These are phyloP conservation scores for Sporisorium graminicola DNA, from an alignment of 1,284 basidiomycete genomes.

Conservation along the genomic window DNA sequence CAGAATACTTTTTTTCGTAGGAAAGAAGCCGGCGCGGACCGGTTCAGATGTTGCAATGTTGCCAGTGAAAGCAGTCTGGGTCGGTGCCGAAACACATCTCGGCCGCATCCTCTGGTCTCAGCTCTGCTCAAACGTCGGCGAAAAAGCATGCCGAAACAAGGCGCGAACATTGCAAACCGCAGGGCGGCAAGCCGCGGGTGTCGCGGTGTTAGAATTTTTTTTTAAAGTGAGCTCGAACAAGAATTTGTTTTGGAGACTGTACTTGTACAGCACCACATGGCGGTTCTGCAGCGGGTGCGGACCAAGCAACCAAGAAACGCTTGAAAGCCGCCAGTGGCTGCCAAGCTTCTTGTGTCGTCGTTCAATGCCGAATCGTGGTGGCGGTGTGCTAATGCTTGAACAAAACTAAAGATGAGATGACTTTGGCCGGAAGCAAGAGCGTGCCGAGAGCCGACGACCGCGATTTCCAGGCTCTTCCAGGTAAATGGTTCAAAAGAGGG, in stretches of 20 bases:
- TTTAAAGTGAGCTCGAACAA: background rate
- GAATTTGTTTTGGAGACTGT: no score
- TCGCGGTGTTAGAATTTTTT: background rate
- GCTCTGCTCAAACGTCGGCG: background rate
- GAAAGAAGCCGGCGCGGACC: no score
- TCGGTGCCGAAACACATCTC: background rate
- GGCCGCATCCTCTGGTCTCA: background rate
- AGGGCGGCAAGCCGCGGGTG: background rate
- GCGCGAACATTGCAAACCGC: background rate
- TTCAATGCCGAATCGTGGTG: no score
- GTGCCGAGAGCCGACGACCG: background rate
- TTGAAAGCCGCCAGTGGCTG: background rate
- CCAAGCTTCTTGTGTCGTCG: background rate
- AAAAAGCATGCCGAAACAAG: conserved; percentile 1
- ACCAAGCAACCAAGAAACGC: no score
- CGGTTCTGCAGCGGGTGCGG: background rate
- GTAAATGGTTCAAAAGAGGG: background rate
- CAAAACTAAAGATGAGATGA: no score
- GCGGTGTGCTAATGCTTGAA: no score
- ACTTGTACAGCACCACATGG: background rate
- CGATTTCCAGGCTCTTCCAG: background rate
- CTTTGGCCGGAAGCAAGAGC: background rate
- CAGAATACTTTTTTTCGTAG: no score
- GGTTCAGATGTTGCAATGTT: no score
- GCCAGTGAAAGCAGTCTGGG: background rate